These are phyloP conservation scores for Wickerhamiella alocasiicola DNA, from an alignment of 805 yeast genomes.

Conservation along the genomic window DNA sequence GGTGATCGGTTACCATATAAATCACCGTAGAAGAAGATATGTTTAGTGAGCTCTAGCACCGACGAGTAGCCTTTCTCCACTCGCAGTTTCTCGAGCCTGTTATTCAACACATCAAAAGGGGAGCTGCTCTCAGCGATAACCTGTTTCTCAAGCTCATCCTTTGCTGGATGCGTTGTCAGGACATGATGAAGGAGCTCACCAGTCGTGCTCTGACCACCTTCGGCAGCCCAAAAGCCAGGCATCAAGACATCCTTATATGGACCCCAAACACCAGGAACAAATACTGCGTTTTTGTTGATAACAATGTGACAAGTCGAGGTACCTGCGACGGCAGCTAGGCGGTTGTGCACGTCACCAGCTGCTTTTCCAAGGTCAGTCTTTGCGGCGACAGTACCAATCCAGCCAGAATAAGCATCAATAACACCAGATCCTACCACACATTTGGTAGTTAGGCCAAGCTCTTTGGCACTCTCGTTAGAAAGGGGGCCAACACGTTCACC, in stretches of 20 bases:
- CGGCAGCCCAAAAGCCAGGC: constrained; percentile 88
- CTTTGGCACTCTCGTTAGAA: constrained; percentile 53
- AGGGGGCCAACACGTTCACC: constrained; percentile 82
- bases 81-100: constrained; percentile 54
- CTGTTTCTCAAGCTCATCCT: constrained; percentile 50
- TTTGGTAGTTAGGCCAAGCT: constrained; percentile 65
- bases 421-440: constrained; percentile 91
- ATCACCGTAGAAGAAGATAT: constrained; percentile 89
- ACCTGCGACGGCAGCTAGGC: constrained; percentile 96
- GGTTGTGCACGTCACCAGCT: constrained; percentile 43
- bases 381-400: constrained; percentile 98
- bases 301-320: constrained; percentile 95
- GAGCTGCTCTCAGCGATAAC: constrained; percentile 54
- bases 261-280: constrained; percentile 98
- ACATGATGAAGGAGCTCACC: constrained; percentile 90
- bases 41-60: constrained; percentile 68
- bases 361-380: constrained; percentile 36
- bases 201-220: constrained; percentile 98
- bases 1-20: constrained; percentile 95
- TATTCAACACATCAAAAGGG: constrained; percentile 72
- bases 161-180: constrained; percentile 79
- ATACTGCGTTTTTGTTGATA: constrained; percentile 68
- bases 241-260: constrained; percentile 90
- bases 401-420: constrained; percentile 96
- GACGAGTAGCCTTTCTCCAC: constrained; percentile 48